A percentile compares a stretch with the other conserved stretches of the same genome.
phyloP scores from a whole-genome alignment of 768 basidiomycete species.

The Fomitopsis serialis region DNA sequence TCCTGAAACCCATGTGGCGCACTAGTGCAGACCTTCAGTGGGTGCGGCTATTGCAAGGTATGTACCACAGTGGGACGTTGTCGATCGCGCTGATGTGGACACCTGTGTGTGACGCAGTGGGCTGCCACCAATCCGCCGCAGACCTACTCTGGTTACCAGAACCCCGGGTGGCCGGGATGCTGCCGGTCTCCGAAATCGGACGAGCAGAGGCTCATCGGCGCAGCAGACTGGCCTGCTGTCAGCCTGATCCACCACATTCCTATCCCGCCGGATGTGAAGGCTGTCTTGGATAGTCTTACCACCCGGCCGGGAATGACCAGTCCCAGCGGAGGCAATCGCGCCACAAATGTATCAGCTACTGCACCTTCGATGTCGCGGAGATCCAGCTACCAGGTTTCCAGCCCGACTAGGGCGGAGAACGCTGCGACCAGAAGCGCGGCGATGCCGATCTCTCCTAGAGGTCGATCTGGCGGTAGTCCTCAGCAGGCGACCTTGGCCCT shows the following conservation, averaged over 20 bases:
- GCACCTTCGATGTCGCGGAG: slow-evolving; percentile 20
- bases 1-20: slow-evolving; percentile 12
- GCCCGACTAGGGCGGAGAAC: slow-evolving; percentile 16
- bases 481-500: slow-evolving; percentile 37
- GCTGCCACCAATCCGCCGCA: slow-evolving; percentile 52
- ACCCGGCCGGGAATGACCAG: slow-evolving; percentile 25
- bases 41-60: slow-evolving; percentile 91
- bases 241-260: slow-evolving; percentile 68
- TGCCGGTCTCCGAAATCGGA: slow-evolving; percentile 64
- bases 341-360: slow-evolving; percentile 8
- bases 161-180: slow-evolving; percentile 85
- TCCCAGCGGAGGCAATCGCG: slow-evolving; percentile 12
- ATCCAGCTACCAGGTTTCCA: slow-evolving; percentile 16
- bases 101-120: slow-evolving; percentile 46
- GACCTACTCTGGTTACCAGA: slow-evolving; percentile 53
- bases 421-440: slow-evolving; percentile 13
- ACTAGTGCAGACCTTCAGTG: slow-evolving; percentile 74
- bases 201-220: slow-evolving; percentile 60
- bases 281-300: slow-evolving; percentile 48
- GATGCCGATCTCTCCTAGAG: slow-evolving; percentile 35
- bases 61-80: slow-evolving; percentile 17
- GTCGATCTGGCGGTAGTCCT: slow-evolving; percentile 51
- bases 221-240: slow-evolving; percentile 79
- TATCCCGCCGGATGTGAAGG: slow-evolving; percentile 68
- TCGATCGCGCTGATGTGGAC: slow-evolving; percentile 13